phyloP scores from a whole-genome alignment of 805 yeast species.

The Grigorovia transvaalensis region DNA sequence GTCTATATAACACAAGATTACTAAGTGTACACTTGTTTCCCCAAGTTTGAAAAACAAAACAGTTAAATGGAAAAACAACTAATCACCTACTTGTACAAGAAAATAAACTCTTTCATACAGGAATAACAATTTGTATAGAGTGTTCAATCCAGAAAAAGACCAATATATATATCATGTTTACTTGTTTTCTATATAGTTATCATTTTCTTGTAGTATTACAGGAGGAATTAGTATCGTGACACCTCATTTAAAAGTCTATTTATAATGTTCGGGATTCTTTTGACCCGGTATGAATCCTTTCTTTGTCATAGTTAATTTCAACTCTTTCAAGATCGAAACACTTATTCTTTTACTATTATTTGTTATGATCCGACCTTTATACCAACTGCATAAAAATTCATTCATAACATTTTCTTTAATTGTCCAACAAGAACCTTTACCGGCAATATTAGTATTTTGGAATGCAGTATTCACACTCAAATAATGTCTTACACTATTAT shows the following conservation, averaged over 20 bases:
- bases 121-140: too few species aligned
- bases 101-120: too few species aligned
- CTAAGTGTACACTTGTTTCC: too few species aligned
- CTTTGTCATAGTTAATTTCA: slow-evolving; percentile 56
- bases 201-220: too few species aligned
- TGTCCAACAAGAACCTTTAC: slow-evolving; percentile 99
- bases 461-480: slow-evolving; percentile 89
- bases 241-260: neutral
- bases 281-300: slow-evolving; percentile 32
- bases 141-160: too few species aligned
- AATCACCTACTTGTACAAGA: too few species aligned
- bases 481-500: slow-evolving; percentile 92
- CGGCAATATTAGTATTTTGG: slow-evolving; percentile 90
- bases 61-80: too few species aligned
- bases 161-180: too few species aligned
- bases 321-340: slow-evolving; percentile 64
- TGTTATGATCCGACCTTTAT: slow-evolving; percentile 51
- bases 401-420: slow-evolving; percentile 72
- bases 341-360: slow-evolving; percentile 54
- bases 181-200: too few species aligned
- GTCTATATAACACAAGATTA: neutral
- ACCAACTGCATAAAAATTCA: slow-evolving; percentile 73
- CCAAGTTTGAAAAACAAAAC: too few species aligned
- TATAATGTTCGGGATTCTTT: neutral
- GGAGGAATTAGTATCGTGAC: too few species aligned